Conservation (phyloP, 768 basidiomycete genomes). For the Cyathus striatus region DNA sequence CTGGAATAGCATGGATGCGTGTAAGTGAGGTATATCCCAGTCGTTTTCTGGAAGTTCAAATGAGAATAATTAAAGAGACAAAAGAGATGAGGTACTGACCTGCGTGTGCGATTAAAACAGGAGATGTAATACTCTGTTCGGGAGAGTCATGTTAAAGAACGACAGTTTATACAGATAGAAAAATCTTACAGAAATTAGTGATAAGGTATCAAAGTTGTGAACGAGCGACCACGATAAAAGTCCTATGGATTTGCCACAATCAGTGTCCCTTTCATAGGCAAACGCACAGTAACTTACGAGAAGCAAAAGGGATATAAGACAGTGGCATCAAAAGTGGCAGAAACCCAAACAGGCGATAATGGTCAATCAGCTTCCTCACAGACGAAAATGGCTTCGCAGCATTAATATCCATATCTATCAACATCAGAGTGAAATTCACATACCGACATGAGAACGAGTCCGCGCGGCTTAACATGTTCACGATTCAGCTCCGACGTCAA, state of each 20-base stretch:
- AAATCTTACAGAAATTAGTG: constrained; percentile 34
- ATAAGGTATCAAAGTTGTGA: constrained; percentile 60
- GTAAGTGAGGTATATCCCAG: constrained; percentile 63
- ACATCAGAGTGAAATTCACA: constrained; percentile 6
- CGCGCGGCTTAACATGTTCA: constrained; percentile 35
- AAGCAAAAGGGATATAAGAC: constrained; percentile 52
- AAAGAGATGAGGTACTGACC: constrained; percentile 17
- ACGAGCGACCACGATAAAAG: constrained; percentile 47
- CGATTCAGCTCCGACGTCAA: constrained; percentile 42
- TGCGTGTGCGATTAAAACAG: constrained; percentile 71
- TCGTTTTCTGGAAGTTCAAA: constrained; percentile 44
- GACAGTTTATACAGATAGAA: constrained; percentile 4
- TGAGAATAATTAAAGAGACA: not conserved
- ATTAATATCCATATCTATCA: not conserved
- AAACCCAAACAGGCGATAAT: constrained; percentile 58
- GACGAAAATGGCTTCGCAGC: constrained; percentile 45
- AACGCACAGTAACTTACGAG: constrained; percentile 41
- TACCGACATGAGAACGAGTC: constrained; percentile 44
- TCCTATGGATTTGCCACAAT: constrained; percentile 32
- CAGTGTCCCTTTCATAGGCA: not conserved
- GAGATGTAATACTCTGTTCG: constrained; percentile 64
- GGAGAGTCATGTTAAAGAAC: constrained; percentile 39
- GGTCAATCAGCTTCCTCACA: constrained; percentile 54
- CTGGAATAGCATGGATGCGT: constrained; percentile 67
- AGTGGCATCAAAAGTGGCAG: constrained; percentile 73